Evolutionary conservation across 306 rosid species (phyloP).

Genomic region (Trifolium pratense): DNA sequence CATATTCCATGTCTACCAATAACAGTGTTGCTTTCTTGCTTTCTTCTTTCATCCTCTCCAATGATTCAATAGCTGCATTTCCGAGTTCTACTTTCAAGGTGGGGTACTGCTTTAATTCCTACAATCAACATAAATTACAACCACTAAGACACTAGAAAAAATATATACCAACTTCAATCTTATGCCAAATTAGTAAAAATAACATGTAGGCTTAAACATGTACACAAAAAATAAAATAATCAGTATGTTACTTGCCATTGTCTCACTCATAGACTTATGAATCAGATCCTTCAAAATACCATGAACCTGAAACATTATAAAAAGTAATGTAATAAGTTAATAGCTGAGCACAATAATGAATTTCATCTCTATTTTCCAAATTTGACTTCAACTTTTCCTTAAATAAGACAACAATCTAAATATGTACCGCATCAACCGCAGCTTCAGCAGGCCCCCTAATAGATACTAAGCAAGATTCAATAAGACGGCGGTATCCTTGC

Average conservation of each 20-base stretch:
- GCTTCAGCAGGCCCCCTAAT: constrained; percentile 98
- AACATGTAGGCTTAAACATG: constrained; percentile 11
- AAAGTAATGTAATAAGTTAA: constrained; percentile 9
- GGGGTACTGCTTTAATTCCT: constrained; percentile 96
- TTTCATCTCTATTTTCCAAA: too few species aligned
- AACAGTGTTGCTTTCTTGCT: constrained; percentile 88
- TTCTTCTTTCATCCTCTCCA: constrained; percentile 88
- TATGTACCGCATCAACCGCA: constrained; percentile 87
- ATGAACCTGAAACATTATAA: constrained; percentile 71
- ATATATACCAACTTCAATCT: background rate
- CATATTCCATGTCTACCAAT: constrained; percentile 90
- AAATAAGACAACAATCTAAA: background rate
- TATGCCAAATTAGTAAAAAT: background rate
- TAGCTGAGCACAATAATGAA: constrained; percentile 6
- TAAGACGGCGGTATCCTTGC: constrained; percentile 96
- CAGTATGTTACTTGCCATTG: background rate
- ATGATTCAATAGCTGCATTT: constrained; percentile 80
- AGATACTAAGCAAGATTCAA: constrained; percentile 65
- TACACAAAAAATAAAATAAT: constrained; percentile 10
- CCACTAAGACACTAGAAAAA: constrained; percentile 1
- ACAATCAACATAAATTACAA: background rate
- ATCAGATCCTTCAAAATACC: constrained; percentile 82
- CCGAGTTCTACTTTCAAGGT: constrained; percentile 87
- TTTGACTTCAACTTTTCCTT: constrained; percentile 17
- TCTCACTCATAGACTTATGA: constrained; percentile 64